Evolutionary conservation across 1,284 basidiomycete species (phyloP), one percentile per base, ranked within the genome.

Genomic region (Pseudozyma sp.): DNA sequence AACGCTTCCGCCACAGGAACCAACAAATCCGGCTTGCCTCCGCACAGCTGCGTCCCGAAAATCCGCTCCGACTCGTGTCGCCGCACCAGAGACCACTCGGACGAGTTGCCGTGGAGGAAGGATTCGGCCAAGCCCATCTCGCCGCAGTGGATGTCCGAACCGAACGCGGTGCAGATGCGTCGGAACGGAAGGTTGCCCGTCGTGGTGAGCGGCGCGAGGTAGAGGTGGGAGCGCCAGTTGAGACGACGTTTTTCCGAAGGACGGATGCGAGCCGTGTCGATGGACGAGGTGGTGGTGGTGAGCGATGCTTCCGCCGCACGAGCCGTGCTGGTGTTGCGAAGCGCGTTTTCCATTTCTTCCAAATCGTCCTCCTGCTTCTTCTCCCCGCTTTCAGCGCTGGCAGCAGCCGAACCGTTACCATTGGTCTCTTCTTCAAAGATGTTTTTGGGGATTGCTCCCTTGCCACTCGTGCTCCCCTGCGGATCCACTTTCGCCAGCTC

Each of bases 171-270:
- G 76, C 94, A 97, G 17, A 99, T 85, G 24, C 94, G 89, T 16
- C 96, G 90, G 88, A 98, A 99, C 0, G 96, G 96, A 79, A 98
- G 85, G 80, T 98, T 98, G 31, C 96, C 95, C 31, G 96, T 94
- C 0, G 95, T 99, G 0, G 96, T 98, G 10, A 99, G 86, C 0
- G 96, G 95, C 0, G 95, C 95, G 1, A 97, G 89, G 85, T 98
- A 99, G 2, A 93, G 92, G 84, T 94, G 93, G 63, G 73, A 75
- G 10, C 92, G 86, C 94, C 94, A 98, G 78, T 93, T 86, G 24
- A 99, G 85, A 31, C 93, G 87, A 81, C 90, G 92, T 87, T 97
- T 98, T 86, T 99, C 96, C 13, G 87, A 84, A 24, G 91, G 90
- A 33, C 93, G 88, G 34, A 90, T 79, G 0, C 90, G 90, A 0